Base-by-base conservation (phyloP, 495 filamentous ascomycete species). In the Penicillium arizonense region DNA sequence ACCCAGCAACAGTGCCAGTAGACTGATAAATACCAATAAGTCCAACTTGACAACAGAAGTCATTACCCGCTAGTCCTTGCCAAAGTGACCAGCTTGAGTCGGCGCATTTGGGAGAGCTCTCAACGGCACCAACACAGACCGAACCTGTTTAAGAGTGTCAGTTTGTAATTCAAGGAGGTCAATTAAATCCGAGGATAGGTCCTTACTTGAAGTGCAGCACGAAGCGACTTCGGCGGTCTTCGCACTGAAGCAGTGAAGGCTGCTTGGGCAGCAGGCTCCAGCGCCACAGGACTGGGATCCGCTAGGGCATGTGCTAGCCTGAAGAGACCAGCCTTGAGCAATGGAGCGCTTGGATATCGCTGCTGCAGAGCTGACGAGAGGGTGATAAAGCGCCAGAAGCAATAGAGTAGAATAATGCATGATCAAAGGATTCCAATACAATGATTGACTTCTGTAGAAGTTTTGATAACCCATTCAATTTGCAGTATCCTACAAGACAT, bases 31-130 rank as follows among this genome's bases (percentile, higher is more conserved):
- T 34, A 26, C 59, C 59, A 56, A 59, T 44, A 16, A 55, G 40
- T 12, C 57, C 59, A 32, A 50, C 50, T 11, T 51, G 23, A 28
- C 59, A 62, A 47, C 59, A 62, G 44, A 62, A 62, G 28, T 42
- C 47, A 50, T 62, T 62, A 11, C 59, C 59, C 16, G 52, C 36
- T 13, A 59, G 39, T 10, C 59, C 59, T 41, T 52, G 48, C 46
- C 47, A 62, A 8, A 62, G 47, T 2, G 50, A 55, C 59, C 59
- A 62, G 42, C 20, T 59, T 16, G 59, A 59, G 23, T 62, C 59
- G 6, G 59, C 59, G 41, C 59, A 62, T 24, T 47, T 47, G 16
- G 51, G 40, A 10, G 23, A n/a, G 9, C 56, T 52, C 43, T 62
- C 56, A 21, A 59, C 35, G 8, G 51, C 46, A 20, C 59, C 59